Evolutionary conservation across 192 early-diverging fungal species (phyloP).

Genomic region (Spizellomyces sp.): DNA sequence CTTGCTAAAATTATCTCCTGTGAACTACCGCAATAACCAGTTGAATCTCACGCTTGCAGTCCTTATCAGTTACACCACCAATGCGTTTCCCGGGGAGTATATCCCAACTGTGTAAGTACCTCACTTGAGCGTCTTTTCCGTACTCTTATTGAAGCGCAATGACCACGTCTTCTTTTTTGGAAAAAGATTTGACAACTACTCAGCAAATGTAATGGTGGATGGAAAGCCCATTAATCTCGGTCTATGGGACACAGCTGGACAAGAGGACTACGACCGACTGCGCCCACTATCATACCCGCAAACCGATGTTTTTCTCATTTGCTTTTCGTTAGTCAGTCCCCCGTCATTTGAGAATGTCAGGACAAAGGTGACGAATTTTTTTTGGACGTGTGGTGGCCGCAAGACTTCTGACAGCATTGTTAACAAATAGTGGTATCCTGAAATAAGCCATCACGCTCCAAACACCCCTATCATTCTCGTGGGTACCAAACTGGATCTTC

Average conservation of each 20-base stretch:
- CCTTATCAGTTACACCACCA: slow-evolving; percentile 97
- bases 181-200: slow-evolving; percentile 95
- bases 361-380: slow-evolving; percentile 70
- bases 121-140: neutral
- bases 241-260: slow-evolving; percentile 98
- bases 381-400: neutral
- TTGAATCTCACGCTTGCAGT: slow-evolving; percentile 40
- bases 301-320: slow-evolving; percentile 97
- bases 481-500: slow-evolving; percentile 96
- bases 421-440: slow-evolving; percentile 82
- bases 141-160: neutral
- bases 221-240: slow-evolving; percentile 98
- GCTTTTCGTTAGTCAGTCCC: slow-evolving; percentile 95
- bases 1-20: neutral
- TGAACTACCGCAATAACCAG: neutral
- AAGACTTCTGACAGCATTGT: neutral
- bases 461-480: slow-evolving; percentile 91
- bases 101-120: slow-evolving; percentile 95
- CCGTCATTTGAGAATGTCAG: slow-evolving; percentile 97
- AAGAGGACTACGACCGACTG: slow-evolving; percentile 98
- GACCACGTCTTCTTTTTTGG: slow-evolving; percentile 1
- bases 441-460: slow-evolving; percentile 94
- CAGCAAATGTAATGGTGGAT: slow-evolving; percentile 98
- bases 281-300: slow-evolving; percentile 98
- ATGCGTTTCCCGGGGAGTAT: slow-evolving; percentile 99